These are phyloP conservation scores for Clavispora carvajalis DNA, from an alignment of 805 yeast genomes.

Conservation along the genomic window DNA sequence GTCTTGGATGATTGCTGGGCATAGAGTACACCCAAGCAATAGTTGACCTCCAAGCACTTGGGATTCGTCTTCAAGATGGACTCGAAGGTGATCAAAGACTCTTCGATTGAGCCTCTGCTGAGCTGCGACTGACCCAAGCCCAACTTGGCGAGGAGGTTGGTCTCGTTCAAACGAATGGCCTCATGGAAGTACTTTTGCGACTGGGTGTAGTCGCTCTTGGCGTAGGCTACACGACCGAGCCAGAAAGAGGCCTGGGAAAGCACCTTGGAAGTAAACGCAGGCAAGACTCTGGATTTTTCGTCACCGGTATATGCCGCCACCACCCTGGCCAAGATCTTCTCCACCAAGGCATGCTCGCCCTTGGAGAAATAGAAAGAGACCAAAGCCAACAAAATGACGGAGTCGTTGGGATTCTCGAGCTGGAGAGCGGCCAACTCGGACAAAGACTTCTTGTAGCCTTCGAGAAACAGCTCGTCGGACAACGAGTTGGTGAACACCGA, in stretches of 20 bases:
- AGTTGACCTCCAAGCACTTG: constrained; percentile 67
- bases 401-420: constrained; percentile 41
- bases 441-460: constrained; percentile 56
- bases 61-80: constrained; percentile 60
- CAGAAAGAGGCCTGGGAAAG: constrained; percentile 53
- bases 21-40: constrained; percentile 71
- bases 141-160: constrained; percentile 62
- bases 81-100: constrained; percentile 83
- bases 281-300: constrained; percentile 16
- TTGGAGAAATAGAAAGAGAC: constrained; percentile 71
- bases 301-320: constrained; percentile 23
- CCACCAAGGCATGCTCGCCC: constrained; percentile 52
- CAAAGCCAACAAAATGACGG: constrained; percentile 60
- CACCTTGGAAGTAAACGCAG: constrained; percentile 25
- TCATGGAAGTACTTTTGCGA: constrained; percentile 72
- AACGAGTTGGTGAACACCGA: constrained; percentile 50
- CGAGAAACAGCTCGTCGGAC: constrained; percentile 57
- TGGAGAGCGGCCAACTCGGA: constrained; percentile 36
- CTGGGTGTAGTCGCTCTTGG: constrained; percentile 52
- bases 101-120: constrained; percentile 67
- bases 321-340: constrained; percentile 50
- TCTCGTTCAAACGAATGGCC: constrained; percentile 60
- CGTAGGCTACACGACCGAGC: constrained; percentile 77
- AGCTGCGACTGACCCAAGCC: constrained; percentile 86
- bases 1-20: constrained; percentile 42